Conservation (phyloP, 2,329 filamentous ascomycete genomes). For the Macrophomina tecta region DNA sequence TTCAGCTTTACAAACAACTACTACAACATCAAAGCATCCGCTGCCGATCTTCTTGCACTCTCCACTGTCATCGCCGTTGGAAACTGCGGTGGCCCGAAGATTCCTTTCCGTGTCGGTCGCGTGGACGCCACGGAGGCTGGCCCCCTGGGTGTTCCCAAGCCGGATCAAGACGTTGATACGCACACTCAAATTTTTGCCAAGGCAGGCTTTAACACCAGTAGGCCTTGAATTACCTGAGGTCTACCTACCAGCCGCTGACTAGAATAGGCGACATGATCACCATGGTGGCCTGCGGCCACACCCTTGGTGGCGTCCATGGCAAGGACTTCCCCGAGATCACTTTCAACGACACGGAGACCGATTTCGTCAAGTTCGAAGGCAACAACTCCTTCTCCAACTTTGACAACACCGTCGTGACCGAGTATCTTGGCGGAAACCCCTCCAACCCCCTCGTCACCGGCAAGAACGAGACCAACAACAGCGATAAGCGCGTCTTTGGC, state of each 20-base stretch:
- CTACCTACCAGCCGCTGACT: not conserved
- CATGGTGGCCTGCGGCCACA: constrained; percentile 26
- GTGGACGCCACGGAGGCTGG: constrained; percentile 24
- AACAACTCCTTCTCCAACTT: not conserved
- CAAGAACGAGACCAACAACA: constrained; percentile 1
- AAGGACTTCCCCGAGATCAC: constrained; percentile 23
- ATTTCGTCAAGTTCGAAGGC: constrained; percentile 22
- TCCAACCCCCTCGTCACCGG: constrained; percentile 1
- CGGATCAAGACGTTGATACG: constrained; percentile 22
- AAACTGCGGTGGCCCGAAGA: constrained; percentile 2
- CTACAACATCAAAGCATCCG: constrained; percentile 8
- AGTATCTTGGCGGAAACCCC: constrained; percentile 15
- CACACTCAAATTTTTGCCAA: constrained; percentile 14
- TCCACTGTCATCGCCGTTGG: constrained; percentile 5
- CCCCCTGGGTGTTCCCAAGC: constrained; percentile 10
- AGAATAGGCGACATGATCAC: constrained; percentile 21
- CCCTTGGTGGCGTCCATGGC: constrained; percentile 20
- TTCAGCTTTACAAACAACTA: constrained; percentile 18
- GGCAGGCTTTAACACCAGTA: constrained; percentile 25
- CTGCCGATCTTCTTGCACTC: constrained; percentile 18
- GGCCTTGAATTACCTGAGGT: not conserved
- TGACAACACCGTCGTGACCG: constrained; percentile 26
- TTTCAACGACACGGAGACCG: constrained; percentile 5
- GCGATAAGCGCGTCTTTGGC: constrained; percentile 26
- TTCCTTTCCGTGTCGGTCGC: constrained; percentile 12